Base-by-base conservation (phyloP, 345 rosid species). In the Salix brachista region DNA sequence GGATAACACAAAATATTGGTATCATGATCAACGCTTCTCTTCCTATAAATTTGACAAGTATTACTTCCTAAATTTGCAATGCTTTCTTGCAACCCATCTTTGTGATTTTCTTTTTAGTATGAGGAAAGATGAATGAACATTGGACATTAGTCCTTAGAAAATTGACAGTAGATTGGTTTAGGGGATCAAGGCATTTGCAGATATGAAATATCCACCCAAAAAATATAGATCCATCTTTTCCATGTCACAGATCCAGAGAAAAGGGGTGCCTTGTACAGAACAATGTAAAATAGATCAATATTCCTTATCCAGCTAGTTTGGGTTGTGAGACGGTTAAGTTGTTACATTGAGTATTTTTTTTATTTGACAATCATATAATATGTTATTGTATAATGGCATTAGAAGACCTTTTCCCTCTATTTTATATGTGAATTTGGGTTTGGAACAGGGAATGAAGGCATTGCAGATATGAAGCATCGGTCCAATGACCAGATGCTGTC, bases 361-460 rank as follows among this genome's bases (percentile, higher is more conserved):
- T 58, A 5, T 37, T 52, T 34, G 23, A 46, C 18, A 52, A 54
- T 68, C 48, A 66, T 56, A 25, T 56, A 68, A 34, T 39, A 13
- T 19, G 21, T 36, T 70, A 6, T 8, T 46, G 0, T 69, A 34
- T 30, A 50, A 26, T 18, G 30, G 19, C 30, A 28, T 5, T 44
- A 30, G 34, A 17, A 28, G 39, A 6, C 10, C 13, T n/a, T 19
- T 66, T 6, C 36, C 18, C 26, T 46, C 28, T 13, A 16, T 78
- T 70, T 82, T 70, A 74, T 70, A 76, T 23, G 5, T 66, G 67
- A 70, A 50, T 74, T 76, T 69, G 69, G 74, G 61, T 67, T 77
- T 61, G 25, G 68, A 78, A 42, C 87, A 94, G 99, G 87, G 75
- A 85, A 83, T 84, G 92, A 84, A 72, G 85, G 86, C 75, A 80